Conservation (phyloP, 2,329 filamentous ascomycete species). For the Beauveria asiatica region DNA sequence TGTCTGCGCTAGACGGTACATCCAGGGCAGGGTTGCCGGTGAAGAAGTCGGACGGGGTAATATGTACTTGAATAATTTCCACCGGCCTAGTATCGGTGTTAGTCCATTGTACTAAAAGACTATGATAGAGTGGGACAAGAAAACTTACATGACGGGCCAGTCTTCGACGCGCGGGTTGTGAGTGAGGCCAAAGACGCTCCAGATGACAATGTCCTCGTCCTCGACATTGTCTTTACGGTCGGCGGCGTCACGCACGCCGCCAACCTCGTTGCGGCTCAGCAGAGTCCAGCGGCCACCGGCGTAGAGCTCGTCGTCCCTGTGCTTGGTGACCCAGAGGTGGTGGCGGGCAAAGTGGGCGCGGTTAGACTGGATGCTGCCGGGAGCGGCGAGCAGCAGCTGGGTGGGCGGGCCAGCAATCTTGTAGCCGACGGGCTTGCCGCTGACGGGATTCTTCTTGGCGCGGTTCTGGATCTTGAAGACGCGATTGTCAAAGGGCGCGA, state of each 20-base stretch:
- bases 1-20: conserved; percentile 30
- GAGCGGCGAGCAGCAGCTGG: conserved; percentile 32
- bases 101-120: neutral
- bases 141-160: conserved; percentile 55
- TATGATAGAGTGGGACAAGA: neutral
- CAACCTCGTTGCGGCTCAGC: conserved; percentile 29
- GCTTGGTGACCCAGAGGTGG: conserved; percentile 37
- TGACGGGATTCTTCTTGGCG: conserved; percentile 31
- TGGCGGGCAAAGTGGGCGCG: conserved; percentile 35
- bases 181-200: conserved; percentile 52
- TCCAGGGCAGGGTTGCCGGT: conserved; percentile 38
- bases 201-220: conserved; percentile 47
- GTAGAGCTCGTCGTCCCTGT: conserved; percentile 37
- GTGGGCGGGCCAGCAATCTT: conserved; percentile 34
- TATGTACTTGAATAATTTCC: conserved; percentile 38
- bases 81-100: conserved; percentile 35
- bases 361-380: conserved; percentile 29
- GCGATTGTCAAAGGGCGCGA: conserved; percentile 39
- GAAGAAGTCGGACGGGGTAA: conserved; percentile 41
- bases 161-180: conserved; percentile 59
- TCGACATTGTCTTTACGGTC: conserved; percentile 36
- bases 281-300: conserved; percentile 35
- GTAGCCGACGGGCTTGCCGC: conserved; percentile 38
- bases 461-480: conserved; percentile 43
- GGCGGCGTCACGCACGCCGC: conserved; percentile 30